Percentiles rank a stretch among this genome's conserved stretches.
phyloP scores from a whole-genome alignment of 2,329 filamentous ascomycete species.

The Calonectria crousiana region DNA sequence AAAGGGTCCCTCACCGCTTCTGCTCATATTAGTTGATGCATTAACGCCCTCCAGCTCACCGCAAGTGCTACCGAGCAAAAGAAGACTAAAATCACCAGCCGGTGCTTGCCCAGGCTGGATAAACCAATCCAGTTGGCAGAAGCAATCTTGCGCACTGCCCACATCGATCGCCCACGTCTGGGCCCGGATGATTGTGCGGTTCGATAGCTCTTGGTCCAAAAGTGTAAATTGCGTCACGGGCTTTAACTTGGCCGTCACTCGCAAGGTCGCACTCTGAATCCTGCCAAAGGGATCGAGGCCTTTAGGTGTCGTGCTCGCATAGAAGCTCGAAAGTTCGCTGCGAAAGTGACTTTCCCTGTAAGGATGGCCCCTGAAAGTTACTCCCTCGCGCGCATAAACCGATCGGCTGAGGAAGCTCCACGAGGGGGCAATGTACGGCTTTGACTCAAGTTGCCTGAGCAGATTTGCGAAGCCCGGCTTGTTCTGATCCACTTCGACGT shows the following conservation, averaged over 20 bases:
- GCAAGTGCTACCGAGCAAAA: not conserved
- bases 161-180: not conserved
- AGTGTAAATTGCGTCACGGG: not conserved
- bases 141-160: not conserved
- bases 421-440: not conserved
- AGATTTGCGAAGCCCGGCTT: not conserved
- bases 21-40: too few relatives aligned
- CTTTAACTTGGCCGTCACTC: not conserved
- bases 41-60: not conserved
- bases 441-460: not conserved
- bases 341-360: not conserved
- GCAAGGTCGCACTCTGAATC: not conserved
- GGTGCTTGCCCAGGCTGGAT: not conserved
- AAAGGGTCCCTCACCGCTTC: too few relatives aligned
- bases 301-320: not conserved
- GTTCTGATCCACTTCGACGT: not conserved
- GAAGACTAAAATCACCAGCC: not conserved
- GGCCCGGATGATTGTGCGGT: not conserved
- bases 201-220: not conserved
- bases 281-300: not conserved
- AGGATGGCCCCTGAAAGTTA: not conserved
- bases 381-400: not conserved
- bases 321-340: not conserved
- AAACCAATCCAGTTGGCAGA: not conserved
- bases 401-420: not conserved